A percentile compares a stretch with the other conserved stretches of the same genome.
Conservation (phyloP, 1,284 basidiomycete genomes). For the Ceratobasidium sp. region DNA sequence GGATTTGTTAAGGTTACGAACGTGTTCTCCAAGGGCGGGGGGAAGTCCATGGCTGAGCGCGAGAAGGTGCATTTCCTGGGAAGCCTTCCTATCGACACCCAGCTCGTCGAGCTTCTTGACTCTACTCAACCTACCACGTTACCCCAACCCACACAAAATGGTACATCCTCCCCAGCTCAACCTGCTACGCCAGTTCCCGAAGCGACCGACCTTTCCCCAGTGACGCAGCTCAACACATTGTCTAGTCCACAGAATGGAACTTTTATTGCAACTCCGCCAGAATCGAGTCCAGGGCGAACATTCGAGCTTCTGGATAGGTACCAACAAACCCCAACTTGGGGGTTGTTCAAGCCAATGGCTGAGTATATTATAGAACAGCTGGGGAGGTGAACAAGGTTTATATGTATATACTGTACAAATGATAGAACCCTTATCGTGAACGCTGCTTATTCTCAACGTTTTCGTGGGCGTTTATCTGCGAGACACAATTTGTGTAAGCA, state of each 20-base stretch:
- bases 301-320: conserved; percentile 71
- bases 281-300: conserved; percentile 47
- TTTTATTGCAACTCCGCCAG: conserved; percentile 51
- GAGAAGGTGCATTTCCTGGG: conserved; percentile 88
- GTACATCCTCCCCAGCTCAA: neutral
- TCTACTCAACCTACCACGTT: conserved; percentile 63
- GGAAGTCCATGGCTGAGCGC: conserved; percentile 84
- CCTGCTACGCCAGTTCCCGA: conserved; percentile 2
- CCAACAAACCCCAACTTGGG: conserved; percentile 71
- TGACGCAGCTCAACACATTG: conserved; percentile 52
- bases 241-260: conserved; percentile 49
- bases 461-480: neutral
- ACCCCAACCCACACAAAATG: conserved; percentile 8
- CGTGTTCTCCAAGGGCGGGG: conserved; percentile 80
- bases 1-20: too few species aligned
- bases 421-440: neutral
- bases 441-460: neutral
- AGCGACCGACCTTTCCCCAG: conserved; percentile 41
- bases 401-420: neutral
- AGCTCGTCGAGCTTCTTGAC: conserved; percentile 90
- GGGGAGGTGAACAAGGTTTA: neutral
- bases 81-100: conserved; percentile 93
- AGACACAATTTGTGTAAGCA: neutral
- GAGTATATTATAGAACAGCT: conserved; percentile 51
- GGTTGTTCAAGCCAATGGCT: conserved; percentile 71